Evolutionary conservation across 495 filamentous ascomycete genomes (phyloP), one percentile per base, ranked within the genome.

Genomic region (Niebla homalea): DNA sequence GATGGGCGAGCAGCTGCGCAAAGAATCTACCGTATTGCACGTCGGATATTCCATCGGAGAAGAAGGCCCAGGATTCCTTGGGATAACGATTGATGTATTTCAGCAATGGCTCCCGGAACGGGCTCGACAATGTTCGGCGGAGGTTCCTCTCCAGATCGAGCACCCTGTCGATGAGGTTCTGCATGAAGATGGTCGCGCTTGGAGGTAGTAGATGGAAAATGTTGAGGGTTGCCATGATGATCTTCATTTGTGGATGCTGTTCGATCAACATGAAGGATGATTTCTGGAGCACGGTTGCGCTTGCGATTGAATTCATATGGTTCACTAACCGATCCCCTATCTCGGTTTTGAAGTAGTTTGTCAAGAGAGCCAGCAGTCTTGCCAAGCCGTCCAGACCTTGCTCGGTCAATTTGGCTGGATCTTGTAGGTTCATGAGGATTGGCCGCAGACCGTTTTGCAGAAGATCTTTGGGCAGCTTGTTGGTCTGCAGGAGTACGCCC

Each of bases 301-400:
- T 89, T 0, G 90, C 92, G 58, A 99, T 87, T 14, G 80, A 75
- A 61, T 87, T 89, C 71, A 97, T 82, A 54, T 99, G 93, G 41
- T 94, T 89, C 15, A 99, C 69, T 7, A 99, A 67, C 39, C 89
- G 76, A 32, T 87, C 77, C 5, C 93, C 93, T 43, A 99, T 99
- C 62, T 96, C 93, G 2, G 95, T 90, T 66, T 99, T 99, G 71
- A 99, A 99, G 62, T 97, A 97, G 45, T 93, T 97, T 0, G 93
- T 99, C 19, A 99, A 68, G 0, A 99, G 73, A 23, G 87, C 84
- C 51, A 99, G 67, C 4, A 99, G 74, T 23, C 89, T 79, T 48
- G 88, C 89, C 23, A 99, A 73, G 18, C 94, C 93, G 56, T 97
- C 89, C 23, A 99, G 72, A 2, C 88, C 88, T 55, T 87, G 85